phyloP scores from a whole-genome alignment of 176 grass and related monocot species.

The Poa annua region DNA sequence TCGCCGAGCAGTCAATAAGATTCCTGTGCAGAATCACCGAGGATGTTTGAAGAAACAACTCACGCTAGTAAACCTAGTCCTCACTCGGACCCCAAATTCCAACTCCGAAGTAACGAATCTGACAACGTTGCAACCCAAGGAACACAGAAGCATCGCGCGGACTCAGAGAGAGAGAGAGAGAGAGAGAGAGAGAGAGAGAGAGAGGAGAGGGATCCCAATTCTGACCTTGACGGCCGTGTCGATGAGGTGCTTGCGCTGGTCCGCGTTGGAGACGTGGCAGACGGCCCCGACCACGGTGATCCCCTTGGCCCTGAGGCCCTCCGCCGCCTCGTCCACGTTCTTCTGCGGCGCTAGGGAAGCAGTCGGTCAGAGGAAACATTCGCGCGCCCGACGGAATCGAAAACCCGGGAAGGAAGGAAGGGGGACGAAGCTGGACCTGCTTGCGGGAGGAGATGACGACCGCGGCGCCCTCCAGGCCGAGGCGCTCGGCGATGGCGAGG shows the following conservation, averaged over 20 bases:
- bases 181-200: no score
- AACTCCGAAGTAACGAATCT: conserved; percentile 5
- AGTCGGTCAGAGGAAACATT: neutral
- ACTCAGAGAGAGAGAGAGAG: neutral
- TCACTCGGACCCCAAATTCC: neutral
- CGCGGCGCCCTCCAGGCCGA: conserved; percentile 84
- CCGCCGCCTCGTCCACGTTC: conserved; percentile 84
- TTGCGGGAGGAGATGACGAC: conserved; percentile 96
- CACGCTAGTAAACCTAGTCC: neutral
- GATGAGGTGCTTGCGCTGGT: conserved; percentile 80
- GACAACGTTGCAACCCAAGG: neutral
- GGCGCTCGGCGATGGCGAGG: conserved; percentile 80
- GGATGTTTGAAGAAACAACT: neutral
- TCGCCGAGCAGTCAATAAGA: neutral
- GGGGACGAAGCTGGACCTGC: conserved; percentile 49
- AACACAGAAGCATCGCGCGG: neutral
- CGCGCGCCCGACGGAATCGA: neutral
- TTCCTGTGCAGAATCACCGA: neutral
- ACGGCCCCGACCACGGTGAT: conserved; percentile 68
- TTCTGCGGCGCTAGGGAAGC: conserved; percentile 52
- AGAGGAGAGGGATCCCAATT: neutral
- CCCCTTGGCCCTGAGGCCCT: conserved; percentile 68
- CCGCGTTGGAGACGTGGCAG: conserved; percentile 82
- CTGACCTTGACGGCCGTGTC: conserved; percentile 74
- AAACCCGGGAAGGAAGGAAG: neutral